Conservation (phyloP, 306 rosid genomes). For the Pyrus pyrifolia region DNA sequence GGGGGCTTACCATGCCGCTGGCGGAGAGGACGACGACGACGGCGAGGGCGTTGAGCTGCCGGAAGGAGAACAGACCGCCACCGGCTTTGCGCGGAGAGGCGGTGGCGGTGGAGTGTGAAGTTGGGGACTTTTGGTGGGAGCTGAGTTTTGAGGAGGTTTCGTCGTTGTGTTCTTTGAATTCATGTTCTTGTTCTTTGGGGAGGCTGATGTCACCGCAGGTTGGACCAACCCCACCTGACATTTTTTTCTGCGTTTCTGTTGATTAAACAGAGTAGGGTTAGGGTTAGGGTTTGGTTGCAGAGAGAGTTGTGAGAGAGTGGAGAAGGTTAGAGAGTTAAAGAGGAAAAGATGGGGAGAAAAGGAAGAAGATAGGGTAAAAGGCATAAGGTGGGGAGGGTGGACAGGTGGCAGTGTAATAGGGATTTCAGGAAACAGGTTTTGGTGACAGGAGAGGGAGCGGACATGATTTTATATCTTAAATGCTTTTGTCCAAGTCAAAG, state of each 20-base stretch:
- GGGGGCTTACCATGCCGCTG: constrained; percentile 65
- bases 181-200: constrained; percentile 43
- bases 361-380: background rate
- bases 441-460: background rate
- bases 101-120: background rate
- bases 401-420: background rate
- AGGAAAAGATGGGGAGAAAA: background rate
- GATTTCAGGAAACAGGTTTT: background rate
- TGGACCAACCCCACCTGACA: constrained; percentile 92
- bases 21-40: constrained; percentile 54
- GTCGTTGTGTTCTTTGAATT: constrained; percentile 37
- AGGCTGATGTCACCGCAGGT: constrained; percentile 49
- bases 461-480: background rate
- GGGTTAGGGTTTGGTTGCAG: background rate
- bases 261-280: background rate
- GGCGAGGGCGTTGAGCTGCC: constrained; percentile 60
- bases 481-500: background rate
- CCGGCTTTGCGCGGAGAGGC: constrained; percentile 2
- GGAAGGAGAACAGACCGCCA: constrained; percentile 38
- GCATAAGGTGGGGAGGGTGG: constrained; percentile 1
- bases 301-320: background rate
- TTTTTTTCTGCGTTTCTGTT: background rate
- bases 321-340: background rate
- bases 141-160: constrained; percentile 10
- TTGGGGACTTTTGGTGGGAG: background rate